phyloP scores from a whole-genome alignment of 192 early-diverging fungal genomes.

The Podila clonocystis region DNA sequence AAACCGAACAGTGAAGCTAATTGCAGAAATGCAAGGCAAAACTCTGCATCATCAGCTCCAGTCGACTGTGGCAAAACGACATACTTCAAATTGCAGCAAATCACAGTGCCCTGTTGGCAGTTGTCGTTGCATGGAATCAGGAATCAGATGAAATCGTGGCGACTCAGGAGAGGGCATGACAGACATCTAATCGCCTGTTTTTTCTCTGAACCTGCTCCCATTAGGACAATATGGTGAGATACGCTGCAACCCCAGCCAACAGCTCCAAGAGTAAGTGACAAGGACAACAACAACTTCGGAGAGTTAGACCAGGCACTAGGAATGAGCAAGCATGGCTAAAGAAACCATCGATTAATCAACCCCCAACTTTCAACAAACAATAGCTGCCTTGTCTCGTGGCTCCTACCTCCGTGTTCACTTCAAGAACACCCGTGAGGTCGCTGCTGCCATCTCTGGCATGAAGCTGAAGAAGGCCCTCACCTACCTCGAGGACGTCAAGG shows the following conservation, averaged over 20 bases:
- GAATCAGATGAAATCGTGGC: neutral
- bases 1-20: neutral
- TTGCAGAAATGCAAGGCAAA: constrained; percentile 16
- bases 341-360: too few relatives aligned
- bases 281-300: neutral
- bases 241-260: constrained; percentile 87
- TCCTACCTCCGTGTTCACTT: constrained; percentile 95
- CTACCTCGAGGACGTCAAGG: constrained; percentile 95
- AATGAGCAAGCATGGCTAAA: too few relatives aligned
- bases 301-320: too few relatives aligned
- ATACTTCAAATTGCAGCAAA: too few relatives aligned
- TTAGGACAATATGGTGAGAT: constrained; percentile 77
- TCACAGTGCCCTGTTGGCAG: too few relatives aligned
- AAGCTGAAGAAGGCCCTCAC: constrained; percentile 91
- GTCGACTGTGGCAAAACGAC: too few relatives aligned
- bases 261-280: constrained; percentile 73
- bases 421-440: constrained; percentile 99
- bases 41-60: constrained; percentile 23
- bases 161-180: neutral
- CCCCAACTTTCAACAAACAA: too few relatives aligned
- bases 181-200: constrained; percentile 19
- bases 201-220: neutral
- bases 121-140: neutral
- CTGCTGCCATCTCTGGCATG: constrained; percentile 91
- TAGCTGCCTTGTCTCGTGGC: constrained; percentile 89